Evolutionary conservation across 305 asterid genomes (phyloP).

Genomic region (Fraxinus greggii): DNA sequence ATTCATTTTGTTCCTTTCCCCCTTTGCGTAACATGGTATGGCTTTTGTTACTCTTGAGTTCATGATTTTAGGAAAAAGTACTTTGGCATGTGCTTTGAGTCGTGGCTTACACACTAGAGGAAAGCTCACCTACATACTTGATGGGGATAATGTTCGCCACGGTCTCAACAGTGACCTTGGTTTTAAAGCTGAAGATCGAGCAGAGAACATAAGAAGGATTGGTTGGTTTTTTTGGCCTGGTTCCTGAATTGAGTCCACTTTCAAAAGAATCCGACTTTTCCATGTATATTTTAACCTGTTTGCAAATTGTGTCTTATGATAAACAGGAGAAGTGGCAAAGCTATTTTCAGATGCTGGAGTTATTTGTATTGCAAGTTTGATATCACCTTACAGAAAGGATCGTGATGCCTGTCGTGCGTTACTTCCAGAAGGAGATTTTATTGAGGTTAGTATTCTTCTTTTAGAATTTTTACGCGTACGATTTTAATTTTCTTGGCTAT

Average conservation of each 20-base stretch:
- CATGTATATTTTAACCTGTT: constrained; percentile 8
- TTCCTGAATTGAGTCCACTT: not conserved
- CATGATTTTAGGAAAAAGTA: constrained; percentile 80
- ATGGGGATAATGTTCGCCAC: constrained; percentile 98
- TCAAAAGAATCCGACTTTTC: not conserved
- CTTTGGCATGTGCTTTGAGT: constrained; percentile 88
- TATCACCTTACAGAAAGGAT: constrained; percentile 93
- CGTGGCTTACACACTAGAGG: constrained; percentile 82
- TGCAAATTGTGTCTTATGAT: not conserved
- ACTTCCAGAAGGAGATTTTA: constrained; percentile 83
- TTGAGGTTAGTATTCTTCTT: constrained; percentile 60
- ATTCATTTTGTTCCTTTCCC: not conserved
- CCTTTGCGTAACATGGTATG: not conserved
- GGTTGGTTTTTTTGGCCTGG: constrained; percentile 48
- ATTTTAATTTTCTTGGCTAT: constrained; percentile 2
- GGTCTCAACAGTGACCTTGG: constrained; percentile 86
- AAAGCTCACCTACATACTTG: constrained; percentile 82
- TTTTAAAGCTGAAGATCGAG: constrained; percentile 89
- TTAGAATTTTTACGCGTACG: constrained; percentile 6
- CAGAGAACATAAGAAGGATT: constrained; percentile 90
- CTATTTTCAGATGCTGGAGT: constrained; percentile 96
- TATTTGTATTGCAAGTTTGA: constrained; percentile 91
- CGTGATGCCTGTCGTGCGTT: constrained; percentile 87
- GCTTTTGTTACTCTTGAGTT: constrained; percentile 17
- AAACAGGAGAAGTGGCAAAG: constrained; percentile 93